Evolutionary conservation across 1,284 basidiomycete genomes (phyloP), one percentile per base, ranked within the genome.

Genomic region (Ustilago shanxiensis): DNA sequence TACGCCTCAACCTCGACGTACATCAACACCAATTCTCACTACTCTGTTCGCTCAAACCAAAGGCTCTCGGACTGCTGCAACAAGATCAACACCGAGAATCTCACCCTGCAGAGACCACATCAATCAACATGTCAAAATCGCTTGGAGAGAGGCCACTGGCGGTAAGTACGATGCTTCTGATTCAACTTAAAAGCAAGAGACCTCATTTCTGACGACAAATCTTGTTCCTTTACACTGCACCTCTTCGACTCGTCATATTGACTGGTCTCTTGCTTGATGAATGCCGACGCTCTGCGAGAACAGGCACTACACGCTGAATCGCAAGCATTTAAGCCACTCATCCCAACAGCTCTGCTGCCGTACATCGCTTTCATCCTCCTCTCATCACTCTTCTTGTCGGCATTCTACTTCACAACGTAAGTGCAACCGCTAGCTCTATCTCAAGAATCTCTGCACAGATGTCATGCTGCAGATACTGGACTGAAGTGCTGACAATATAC

Each of bases 321-420:
- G 14, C 60, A 54, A 18, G 37, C 75, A 1, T 72, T 77, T 60
- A 61, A 67, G 31, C 78, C 82, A 9, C 33, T 61, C 3, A 67
- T 81, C n/a, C 77, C 81, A 8, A 67, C 72, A 5, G 47, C 63
- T 3, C 29, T 60, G n/a, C 57, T 84, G 41, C 79, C 81, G 3
- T 70, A 76, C 29, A 59, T 81, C 31, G 82, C 81, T n/a, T 64
- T 71, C 24, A 59, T 76, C 16, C 66, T 74, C 7, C 72, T 84
- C 16, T 66, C 66, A 7, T 47, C 72, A 9, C 60, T 80, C 22
- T 84, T 84, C 64, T 59, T 79, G 2, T 66, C 80, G 10, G 74
- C 79, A 6, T 84, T 84, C 64, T 79, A 74, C 65, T 84, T 78
- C 35, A 80, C 82, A 59, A 84, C 80, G 82, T 84, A 67, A 59